A percentile compares a stretch with the other conserved stretches of the same genome.
phyloP scores from a whole-genome alignment of 2,329 filamentous ascomycete genomes.

The Ramularia endophylla region DNA sequence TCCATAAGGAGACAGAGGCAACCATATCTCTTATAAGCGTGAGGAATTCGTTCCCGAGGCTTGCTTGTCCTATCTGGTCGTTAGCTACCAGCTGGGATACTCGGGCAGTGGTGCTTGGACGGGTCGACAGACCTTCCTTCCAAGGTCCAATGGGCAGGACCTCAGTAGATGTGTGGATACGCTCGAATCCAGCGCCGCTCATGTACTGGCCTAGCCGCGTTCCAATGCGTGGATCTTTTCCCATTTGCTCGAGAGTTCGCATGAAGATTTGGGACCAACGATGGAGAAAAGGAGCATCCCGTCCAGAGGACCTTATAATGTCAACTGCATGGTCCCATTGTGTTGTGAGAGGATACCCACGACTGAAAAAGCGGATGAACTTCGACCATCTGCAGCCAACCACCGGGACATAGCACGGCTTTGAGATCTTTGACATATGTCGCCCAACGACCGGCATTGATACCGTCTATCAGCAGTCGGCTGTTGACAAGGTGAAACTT shows the following conservation, averaged over 20 bases:
- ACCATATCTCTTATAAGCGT: slow-evolving; percentile 14
- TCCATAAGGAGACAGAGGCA: slow-evolving; percentile 14
- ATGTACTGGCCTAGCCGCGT: slow-evolving; percentile 14
- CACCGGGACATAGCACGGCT: slow-evolving; percentile 63
- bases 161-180: slow-evolving; percentile 3
- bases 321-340: slow-evolving; percentile 53
- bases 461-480: slow-evolving; percentile 63
- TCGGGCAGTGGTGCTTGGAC: slow-evolving; percentile 2
- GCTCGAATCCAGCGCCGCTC: slow-evolving; percentile 16
- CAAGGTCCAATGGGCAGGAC: slow-evolving; percentile 11
- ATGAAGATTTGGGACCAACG: slow-evolving; percentile 24
- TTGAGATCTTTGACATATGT: slow-evolving; percentile 72
- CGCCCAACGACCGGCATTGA: slow-evolving; percentile 66
- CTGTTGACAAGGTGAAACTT: slow-evolving; percentile 80
- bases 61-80: slow-evolving; percentile 1
- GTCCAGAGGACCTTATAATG: not conserved
- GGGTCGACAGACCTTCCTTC: slow-evolving; percentile 5
- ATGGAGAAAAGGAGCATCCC: slow-evolving; percentile 15
- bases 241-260: slow-evolving; percentile 11
- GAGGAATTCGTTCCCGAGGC: slow-evolving; percentile 5
- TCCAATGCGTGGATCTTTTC: slow-evolving; percentile 21
- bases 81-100: slow-evolving; percentile 1
- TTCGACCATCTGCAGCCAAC: slow-evolving; percentile 87
- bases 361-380: slow-evolving; percentile 82
- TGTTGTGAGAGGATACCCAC: slow-evolving; percentile 36